These are phyloP conservation scores for Penicillium roqueforti DNA, from an alignment of 495 filamentous ascomycete genomes.

Conservation along the genomic window DNA sequence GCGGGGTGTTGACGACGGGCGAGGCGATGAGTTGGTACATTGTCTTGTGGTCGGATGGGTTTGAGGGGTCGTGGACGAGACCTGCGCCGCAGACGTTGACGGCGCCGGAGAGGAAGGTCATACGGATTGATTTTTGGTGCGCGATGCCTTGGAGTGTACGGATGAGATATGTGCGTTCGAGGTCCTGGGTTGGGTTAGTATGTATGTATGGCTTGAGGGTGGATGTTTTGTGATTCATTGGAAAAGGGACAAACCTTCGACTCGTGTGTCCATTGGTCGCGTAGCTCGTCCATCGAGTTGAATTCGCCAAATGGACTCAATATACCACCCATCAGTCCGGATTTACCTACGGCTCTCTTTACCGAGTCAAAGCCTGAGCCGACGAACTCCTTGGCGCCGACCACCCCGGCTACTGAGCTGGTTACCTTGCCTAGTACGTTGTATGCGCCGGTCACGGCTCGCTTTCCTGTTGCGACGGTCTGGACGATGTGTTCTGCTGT, in stretches of 20 bases:
- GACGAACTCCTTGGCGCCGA: conserved; percentile 89
- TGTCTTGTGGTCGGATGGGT: conserved; percentile 92
- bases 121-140: conserved; percentile 86
- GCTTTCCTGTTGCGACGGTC: conserved; percentile 91
- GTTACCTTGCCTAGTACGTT: conserved; percentile 93
- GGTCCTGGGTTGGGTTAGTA: conserved; percentile 51
- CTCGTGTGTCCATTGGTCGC: conserved; percentile 98
- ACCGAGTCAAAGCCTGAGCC: conserved; percentile 87
- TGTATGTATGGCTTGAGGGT: background rate
- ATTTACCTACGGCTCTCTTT: conserved; percentile 94
- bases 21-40: conserved; percentile 98
- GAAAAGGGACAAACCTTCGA: conserved; percentile 58
- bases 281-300: conserved; percentile 86
- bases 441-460: conserved; percentile 90
- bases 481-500: conserved; percentile 84
- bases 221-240: too few relatives aligned
- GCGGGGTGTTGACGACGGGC: conserved; percentile 84
- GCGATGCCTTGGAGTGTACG: conserved; percentile 92
- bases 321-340: conserved; percentile 87
- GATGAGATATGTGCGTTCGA: conserved; percentile 94
- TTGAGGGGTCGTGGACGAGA: conserved; percentile 87
- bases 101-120: conserved; percentile 93
- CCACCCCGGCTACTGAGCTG: conserved; percentile 87
- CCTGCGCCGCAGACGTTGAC: conserved; percentile 92
- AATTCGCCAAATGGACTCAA: conserved; percentile 97